Percentiles rank a stretch among this genome's conserved stretches.
Evolutionary conservation across 495 filamentous ascomycete species (phyloP).

Genomic region (Daldinia loculata): DNA sequence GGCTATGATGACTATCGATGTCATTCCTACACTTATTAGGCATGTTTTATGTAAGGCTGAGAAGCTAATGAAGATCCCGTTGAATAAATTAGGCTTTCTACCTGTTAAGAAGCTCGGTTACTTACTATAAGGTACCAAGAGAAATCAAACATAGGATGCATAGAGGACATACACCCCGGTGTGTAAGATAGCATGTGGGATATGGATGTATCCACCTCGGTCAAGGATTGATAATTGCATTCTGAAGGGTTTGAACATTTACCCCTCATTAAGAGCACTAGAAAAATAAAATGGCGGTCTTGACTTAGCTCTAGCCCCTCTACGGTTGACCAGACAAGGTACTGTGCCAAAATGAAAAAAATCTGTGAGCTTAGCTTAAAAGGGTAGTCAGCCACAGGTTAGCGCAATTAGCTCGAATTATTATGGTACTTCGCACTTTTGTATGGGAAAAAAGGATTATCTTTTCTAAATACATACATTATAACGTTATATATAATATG

Average conservation of each 20-base stretch:
- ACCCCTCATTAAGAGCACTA: conserved; percentile 17
- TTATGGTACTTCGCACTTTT: too few species aligned
- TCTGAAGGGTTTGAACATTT: conserved; percentile 2
- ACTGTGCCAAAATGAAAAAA: too few species aligned
- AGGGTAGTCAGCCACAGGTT: too few species aligned
- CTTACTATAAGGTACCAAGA: neutral
- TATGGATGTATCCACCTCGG: conserved; percentile 19
- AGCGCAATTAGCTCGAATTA: too few species aligned
- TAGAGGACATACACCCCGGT: neutral
- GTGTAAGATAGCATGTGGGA: conserved; percentile 8
- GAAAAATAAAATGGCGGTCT: conserved; percentile 14
- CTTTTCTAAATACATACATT: too few species aligned
- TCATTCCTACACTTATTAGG: neutral
- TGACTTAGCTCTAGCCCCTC: conserved; percentile 23
- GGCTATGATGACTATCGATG: neutral
- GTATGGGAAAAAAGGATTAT: too few species aligned
- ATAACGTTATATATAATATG: too few species aligned
- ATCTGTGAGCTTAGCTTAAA: too few species aligned
- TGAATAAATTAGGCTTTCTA: neutral
- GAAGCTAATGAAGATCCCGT: neutral
- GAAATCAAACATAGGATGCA: too few species aligned
- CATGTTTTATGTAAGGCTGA: neutral
- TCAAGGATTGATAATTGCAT: conserved; percentile 29
- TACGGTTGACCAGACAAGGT: too few species aligned
- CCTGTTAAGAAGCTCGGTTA: neutral